Evolutionary conservation across 2,329 filamentous ascomycete species (phyloP), one percentile per base, ranked within the genome.

Genomic region (Aspergillus amoenus): DNA sequence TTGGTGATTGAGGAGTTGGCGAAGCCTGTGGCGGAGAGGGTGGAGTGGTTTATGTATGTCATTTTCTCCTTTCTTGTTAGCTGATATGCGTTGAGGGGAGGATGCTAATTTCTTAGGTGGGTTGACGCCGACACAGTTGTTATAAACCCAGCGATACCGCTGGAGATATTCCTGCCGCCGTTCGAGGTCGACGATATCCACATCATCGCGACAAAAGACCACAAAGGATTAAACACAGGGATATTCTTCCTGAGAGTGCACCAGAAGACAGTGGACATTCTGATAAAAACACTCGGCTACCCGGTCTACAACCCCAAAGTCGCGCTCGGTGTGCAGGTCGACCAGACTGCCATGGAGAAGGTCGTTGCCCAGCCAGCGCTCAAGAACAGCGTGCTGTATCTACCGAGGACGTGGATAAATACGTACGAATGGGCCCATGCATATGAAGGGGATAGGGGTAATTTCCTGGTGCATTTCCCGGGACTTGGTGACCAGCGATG

Each of bases 41-140:
- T 71, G 13, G 67, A 75, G 52, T 75, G 73, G 73, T 60, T 75
- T 34, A 70, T 74, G 70, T 73, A 57, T 41, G 68, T 24, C n/a
- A 15, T 7, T 2, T 7, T 18, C 18, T 18, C 18, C 18, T 18
- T 18, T 18, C 2, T 2, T 18, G 18, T 18, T 18, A 18, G 18
- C 18, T 18, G 18, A 18, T 18, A 18, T 18, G 18, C 18, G 18
- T 18, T 18, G 18, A 2, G 18, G 18, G 18, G 18, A 18, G 18
- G 18, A 18, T 18, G 32, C 32, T 34, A 34, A 34, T 34, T 34
- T 6, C 4, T 6, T 24, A 72, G 69, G 61, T 73, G 70, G 67
- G 62, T 70, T 22, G 71, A 73, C 55, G 69, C 64, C 21, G 70
- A 73, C 51, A 65, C 68, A 2, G 64, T 71, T 24, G 62, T 72